Evolutionary conservation across 768 basidiomycete species (phyloP).

Genomic region (Phanerochaete carnosa): DNA sequence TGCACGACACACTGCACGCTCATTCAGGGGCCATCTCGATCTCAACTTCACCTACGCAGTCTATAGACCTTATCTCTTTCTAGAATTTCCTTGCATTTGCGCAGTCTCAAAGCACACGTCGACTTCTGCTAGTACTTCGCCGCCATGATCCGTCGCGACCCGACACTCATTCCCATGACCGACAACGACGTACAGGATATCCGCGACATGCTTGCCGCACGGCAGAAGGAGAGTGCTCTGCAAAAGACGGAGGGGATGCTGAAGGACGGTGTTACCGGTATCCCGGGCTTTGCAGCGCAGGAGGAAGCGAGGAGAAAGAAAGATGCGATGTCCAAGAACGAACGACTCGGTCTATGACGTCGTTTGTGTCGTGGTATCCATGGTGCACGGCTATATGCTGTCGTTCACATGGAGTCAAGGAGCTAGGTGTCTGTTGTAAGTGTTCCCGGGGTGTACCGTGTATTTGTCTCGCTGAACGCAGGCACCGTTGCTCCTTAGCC

Average conservation of each 20-base stretch:
- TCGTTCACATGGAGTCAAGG: neutral
- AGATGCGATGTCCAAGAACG: conserved; percentile 31
- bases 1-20: neutral
- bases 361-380: neutral
- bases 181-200: conserved; percentile 80
- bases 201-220: conserved; percentile 37
- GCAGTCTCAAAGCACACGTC: no score
- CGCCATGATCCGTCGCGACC: conserved; percentile 71
- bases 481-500: neutral
- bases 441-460: neutral
- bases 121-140: neutral
- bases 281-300: conserved; percentile 16
- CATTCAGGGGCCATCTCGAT: neutral
- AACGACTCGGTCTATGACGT: conserved; percentile 28
- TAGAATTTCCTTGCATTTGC: no score
- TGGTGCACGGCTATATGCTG: neutral
- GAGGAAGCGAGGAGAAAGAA: conserved; percentile 34
- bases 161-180: conserved; percentile 73
- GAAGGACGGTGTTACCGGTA: neutral
- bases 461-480: neutral
- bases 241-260: neutral
- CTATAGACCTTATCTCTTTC: no score
- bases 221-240: neutral
- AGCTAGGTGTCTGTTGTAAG: neutral
- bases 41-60: neutral